These are phyloP conservation scores for Xylaria polymorpha DNA, from an alignment of 2,329 filamentous ascomycete species.

Conservation along the genomic window DNA sequence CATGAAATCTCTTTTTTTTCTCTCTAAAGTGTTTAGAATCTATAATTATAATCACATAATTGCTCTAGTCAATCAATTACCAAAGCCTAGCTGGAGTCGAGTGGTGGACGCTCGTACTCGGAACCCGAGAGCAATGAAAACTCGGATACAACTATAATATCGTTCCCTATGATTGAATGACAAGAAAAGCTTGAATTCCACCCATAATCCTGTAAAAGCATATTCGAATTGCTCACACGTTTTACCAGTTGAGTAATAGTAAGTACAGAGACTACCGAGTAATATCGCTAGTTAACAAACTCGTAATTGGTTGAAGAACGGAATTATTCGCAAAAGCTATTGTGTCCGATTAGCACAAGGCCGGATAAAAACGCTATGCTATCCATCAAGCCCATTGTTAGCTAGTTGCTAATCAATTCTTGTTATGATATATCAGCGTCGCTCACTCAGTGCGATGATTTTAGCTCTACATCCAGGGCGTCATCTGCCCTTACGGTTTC, in stretches of 20 bases:
- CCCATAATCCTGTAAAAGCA: no score
- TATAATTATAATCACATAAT: not conserved
- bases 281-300: not conserved
- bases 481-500: conserved; percentile 34
- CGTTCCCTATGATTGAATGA: no score
- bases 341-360: not conserved
- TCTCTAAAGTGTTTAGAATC: no score
- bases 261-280: no score
- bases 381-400: not conserved
- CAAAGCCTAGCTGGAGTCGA: not conserved
- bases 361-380: not conserved
- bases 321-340: not conserved
- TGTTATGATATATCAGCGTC: not conserved
- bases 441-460: conserved; percentile 20
- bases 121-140: not conserved
- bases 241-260: no score
- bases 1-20: no score
- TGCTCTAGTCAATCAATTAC: not conserved
- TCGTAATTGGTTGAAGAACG: not conserved
- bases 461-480: conserved; percentile 33
- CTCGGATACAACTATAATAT: no score
- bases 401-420: not conserved
- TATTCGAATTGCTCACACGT: no score
- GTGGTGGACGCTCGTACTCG: not conserved
- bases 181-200: no score